phyloP scores from a whole-genome alignment of 345 rosid genomes.

The Fremontodendron californicum region DNA sequence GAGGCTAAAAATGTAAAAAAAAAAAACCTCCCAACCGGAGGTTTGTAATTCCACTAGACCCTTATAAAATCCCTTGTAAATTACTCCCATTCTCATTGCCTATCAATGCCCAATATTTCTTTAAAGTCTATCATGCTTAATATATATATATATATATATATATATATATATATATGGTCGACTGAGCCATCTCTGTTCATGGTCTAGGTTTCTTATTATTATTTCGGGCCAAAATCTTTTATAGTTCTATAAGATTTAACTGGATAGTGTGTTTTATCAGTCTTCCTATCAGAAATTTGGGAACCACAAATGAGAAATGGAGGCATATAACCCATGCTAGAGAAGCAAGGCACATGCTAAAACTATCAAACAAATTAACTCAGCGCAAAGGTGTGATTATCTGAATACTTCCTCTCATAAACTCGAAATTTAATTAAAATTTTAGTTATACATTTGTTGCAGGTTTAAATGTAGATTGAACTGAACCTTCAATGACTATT shows the following conservation, averaged over 20 bases:
- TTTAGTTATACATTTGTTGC: neutral
- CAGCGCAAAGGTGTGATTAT: no score
- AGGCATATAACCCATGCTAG: conserved; percentile 42
- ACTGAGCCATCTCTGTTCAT: neutral
- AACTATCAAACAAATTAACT: conserved; percentile 9
- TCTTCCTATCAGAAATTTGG: neutral
- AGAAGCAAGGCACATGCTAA: conserved; percentile 59
- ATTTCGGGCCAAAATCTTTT: neutral
- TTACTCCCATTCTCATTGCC: neutral
- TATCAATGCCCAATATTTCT: neutral
- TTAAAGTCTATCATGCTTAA: no score
- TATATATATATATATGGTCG: neutral
- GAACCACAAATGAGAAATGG: neutral
- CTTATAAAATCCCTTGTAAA: neutral
- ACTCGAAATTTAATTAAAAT: neutral
- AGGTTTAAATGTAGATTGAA: neutral
- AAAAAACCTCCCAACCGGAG: no score
- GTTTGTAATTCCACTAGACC: neutral
- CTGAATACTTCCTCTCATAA: neutral
- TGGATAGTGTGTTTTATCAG: neutral
- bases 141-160: no score
- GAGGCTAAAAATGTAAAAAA: no score
- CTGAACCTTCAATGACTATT: conserved; percentile 6
- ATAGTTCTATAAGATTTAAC: neutral
- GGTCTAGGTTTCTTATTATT: neutral